Percentiles rank a stretch among this genome's conserved stretches.
Conservation (phyloP, 2,329 filamentous ascomycete species). For the Alternaria sp. region DNA sequence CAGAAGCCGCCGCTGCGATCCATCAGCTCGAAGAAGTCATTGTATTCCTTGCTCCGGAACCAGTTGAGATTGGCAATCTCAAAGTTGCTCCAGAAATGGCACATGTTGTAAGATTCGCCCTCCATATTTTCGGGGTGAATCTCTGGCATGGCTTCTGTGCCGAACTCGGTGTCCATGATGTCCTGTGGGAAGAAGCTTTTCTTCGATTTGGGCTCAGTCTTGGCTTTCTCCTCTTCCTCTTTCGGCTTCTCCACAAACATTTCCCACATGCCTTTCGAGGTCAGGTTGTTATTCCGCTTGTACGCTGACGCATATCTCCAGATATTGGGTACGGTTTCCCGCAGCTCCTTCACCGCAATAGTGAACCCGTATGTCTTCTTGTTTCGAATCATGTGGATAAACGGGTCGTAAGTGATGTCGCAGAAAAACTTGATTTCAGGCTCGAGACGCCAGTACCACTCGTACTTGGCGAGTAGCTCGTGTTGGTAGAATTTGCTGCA, state of each 20-base stretch:
- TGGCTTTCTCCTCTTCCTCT: constrained; percentile 64
- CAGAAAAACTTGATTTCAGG: constrained; percentile 99
- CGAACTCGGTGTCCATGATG: constrained; percentile 78
- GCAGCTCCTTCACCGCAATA: constrained; percentile 96
- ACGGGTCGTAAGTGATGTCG: constrained; percentile 98
- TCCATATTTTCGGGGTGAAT: constrained; percentile 95
- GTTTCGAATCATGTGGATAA: constrained; percentile 88
- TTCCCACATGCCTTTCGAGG: constrained; percentile 93
- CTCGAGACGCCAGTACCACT: constrained; percentile 99
- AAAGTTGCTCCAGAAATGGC: constrained; percentile 99
- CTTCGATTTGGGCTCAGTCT: constrained; percentile 71
- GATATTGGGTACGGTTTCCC: constrained; percentile 97
- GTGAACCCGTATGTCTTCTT: constrained; percentile 99
- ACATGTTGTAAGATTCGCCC: constrained; percentile 99
- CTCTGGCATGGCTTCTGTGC: constrained; percentile 73
- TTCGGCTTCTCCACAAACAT: constrained; percentile 90
- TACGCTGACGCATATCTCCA: constrained; percentile 99
- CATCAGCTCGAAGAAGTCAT: constrained; percentile 99
- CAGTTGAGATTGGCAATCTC: constrained; percentile 94
- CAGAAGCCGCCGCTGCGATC: constrained; percentile 97
- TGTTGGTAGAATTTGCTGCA: constrained; percentile 94
- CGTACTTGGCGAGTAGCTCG: constrained; percentile 91
- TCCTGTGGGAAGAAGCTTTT: constrained; percentile 79
- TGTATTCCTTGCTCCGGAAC: constrained; percentile 97
- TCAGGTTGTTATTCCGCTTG: constrained; percentile 89